Conservation (phyloP, 805 yeast genomes). For the Jamesozyma piceae region DNA sequence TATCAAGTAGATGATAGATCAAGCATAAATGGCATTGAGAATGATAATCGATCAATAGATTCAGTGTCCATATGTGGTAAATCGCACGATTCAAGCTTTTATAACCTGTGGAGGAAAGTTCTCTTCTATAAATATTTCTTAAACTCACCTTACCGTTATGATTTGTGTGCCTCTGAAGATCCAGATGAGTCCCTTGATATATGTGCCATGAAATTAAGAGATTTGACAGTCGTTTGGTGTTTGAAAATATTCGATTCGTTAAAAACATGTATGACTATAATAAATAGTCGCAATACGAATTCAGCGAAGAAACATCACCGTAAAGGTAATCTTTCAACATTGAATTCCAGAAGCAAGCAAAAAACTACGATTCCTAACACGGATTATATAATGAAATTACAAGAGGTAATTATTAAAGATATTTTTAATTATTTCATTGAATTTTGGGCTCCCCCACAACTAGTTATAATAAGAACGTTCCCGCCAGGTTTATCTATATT, state of each 20-base stretch:
- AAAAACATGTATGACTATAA: slow-evolving; percentile 8
- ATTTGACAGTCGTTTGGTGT: slow-evolving; percentile 25
- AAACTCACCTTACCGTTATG: slow-evolving; percentile 12
- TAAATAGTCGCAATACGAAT: background rate
- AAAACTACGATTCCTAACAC: background rate
- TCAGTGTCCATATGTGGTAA: slow-evolving; percentile 15
- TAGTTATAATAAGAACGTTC: slow-evolving; percentile 36
- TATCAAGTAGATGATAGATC: slow-evolving; percentile 21
- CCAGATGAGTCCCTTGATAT: slow-evolving; percentile 19
- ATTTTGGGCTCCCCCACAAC: slow-evolving; percentile 51
- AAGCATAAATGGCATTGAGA: background rate
- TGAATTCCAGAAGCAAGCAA: background rate
- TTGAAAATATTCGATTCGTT: slow-evolving; percentile 18
- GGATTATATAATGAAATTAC: slow-evolving; percentile 5
- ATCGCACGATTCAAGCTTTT: slow-evolving; percentile 14
- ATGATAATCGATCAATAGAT: slow-evolving; percentile 6
- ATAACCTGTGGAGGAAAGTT: slow-evolving; percentile 21
- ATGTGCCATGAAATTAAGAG: slow-evolving; percentile 27
- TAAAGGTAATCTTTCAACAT: background rate
- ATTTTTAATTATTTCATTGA: slow-evolving; percentile 36
- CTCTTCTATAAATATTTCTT: slow-evolving; percentile 22
- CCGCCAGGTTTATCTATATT: slow-evolving; percentile 32
- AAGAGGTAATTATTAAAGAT: slow-evolving; percentile 13
- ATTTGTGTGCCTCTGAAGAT: slow-evolving; percentile 19
- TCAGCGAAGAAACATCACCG: background rate